Conservation (phyloP, 2,329 filamentous ascomycete genomes). For the Aureobasidium sp. region DNA sequence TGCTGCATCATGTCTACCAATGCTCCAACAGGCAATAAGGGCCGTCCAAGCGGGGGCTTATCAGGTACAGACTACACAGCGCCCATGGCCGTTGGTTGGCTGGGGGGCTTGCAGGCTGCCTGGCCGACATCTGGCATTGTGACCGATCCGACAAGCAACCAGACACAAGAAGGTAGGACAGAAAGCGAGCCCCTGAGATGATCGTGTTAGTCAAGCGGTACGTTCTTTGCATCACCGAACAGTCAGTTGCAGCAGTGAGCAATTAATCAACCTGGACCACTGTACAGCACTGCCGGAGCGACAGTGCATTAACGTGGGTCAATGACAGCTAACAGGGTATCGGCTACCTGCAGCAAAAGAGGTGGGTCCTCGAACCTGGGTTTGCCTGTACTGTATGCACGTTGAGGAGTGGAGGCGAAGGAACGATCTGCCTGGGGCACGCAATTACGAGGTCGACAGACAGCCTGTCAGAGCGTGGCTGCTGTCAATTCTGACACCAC, state of each 20-base stretch:
- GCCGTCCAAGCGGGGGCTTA: constrained; percentile 11
- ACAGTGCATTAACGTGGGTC: background rate
- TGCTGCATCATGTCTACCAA: background rate
- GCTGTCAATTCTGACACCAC: background rate
- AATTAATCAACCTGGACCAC: background rate
- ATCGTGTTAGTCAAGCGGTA: background rate
- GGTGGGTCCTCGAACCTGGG: constrained; percentile 7
- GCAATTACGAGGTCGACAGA: background rate
- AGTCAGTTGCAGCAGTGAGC: background rate
- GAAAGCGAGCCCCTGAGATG: background rate
- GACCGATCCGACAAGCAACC: background rate
- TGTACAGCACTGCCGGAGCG: constrained; percentile 1
- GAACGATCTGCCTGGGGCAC: constrained; percentile 1
- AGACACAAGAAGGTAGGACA: background rate
- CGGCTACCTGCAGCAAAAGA: constrained; percentile 9
- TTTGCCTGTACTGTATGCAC: constrained; percentile 10
- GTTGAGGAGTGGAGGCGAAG: background rate
- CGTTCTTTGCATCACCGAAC: background rate
- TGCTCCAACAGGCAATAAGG: background rate
- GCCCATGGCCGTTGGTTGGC: constrained; percentile 1
- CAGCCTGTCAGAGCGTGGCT: constrained; percentile 6
- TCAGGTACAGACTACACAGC: constrained; percentile 2
- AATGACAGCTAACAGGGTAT: constrained; percentile 1
- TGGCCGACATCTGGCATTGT: background rate
- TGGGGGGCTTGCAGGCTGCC: constrained; percentile 7